These are phyloP conservation scores for Coemansia sp. DNA, from an alignment of 371 early-diverging fungal species.

Conservation along the genomic window DNA sequence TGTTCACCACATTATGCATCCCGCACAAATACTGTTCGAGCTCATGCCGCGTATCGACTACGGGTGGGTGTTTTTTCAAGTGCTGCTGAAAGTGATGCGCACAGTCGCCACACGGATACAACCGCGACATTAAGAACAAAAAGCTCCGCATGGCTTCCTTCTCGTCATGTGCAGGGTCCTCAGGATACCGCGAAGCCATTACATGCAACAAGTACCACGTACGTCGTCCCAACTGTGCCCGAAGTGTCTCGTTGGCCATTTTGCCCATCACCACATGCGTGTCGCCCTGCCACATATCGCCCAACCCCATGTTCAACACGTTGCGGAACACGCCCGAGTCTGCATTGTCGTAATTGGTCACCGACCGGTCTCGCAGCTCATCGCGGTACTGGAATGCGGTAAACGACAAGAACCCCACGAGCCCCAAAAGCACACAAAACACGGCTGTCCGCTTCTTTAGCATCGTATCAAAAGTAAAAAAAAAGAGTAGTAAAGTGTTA, in stretches of 20 bases:
- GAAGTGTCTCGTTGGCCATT: conserved; percentile 78
- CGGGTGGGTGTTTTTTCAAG: conserved; percentile 84
- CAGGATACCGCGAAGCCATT: conserved; percentile 92
- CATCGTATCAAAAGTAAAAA: conserved; percentile 13
- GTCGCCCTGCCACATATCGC: conserved; percentile 38
- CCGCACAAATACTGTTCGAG: conserved; percentile 92
- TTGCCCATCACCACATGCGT: conserved; percentile 68
- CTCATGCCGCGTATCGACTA: conserved; percentile 64
- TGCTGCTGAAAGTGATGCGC: conserved; percentile 82
- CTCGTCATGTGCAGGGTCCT: conserved; percentile 78
- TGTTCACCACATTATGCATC: conserved; percentile 96
- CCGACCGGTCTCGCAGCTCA: conserved; percentile 38
- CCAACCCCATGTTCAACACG: conserved; percentile 19
- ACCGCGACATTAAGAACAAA: conserved; percentile 76
- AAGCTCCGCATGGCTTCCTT: conserved; percentile 76
- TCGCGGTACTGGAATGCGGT: conserved; percentile 38
- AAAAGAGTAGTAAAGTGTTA: not conserved
- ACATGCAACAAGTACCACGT: conserved; percentile 91
- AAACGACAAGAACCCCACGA: conserved; percentile 27
- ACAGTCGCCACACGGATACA: conserved; percentile 99
- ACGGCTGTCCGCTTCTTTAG: conserved; percentile 20
- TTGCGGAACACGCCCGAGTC: conserved; percentile 29
- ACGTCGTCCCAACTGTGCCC: conserved; percentile 55
- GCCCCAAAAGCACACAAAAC: conserved; percentile 12
- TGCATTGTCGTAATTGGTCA: conserved; percentile 27